Evolutionary conservation across 2,329 filamentous ascomycete species (phyloP), one percentile per base, ranked within the genome.

Genomic region (Pseudocercospora fijiensis): DNA sequence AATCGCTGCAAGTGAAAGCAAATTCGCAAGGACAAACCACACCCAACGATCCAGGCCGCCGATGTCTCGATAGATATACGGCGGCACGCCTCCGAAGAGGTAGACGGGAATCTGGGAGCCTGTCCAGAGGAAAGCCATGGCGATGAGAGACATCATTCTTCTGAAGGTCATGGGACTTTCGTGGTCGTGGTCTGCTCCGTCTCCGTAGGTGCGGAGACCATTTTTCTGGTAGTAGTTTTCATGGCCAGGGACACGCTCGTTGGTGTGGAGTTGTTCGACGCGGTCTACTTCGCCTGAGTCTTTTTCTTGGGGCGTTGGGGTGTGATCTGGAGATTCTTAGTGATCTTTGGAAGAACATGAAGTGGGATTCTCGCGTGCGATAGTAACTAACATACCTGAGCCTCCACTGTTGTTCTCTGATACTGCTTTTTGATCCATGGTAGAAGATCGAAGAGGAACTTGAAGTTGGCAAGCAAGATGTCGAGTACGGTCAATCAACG

Each of bases 111-210:
- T 86, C 67, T 87, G 85, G 60, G 81, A 84, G 28, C 84, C 84
- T 56, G 84, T 85, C 85, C 85, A 87, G 22, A 87, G 75, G 61
- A 88, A 85, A 4, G 83, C 83, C 83, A 86, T 86, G 63, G 84
- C 84, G 13, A 83, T 69, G 53, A 87, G 77, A 59, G 80, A 81
- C 82, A 85, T 83, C 68, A 84, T 79, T 3, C 82, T 78, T 28
- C 72, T 76, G 65, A 81, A 79, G n/a, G 78, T 79, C 81, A 85
- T 81, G 72, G 62, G 64, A 2, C 69, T 69, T 62, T 72, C 67
- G 16, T 66, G 61, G 57, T 81, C 80, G 71, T 82, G 80, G 56
- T 78, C 78, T 33, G 28, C 56, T 27, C 78, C 81, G 68, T 84
- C 80, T 24, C 78, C 80, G 63, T 81, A 78, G 4, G 78, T 80